Base-by-base conservation (phyloP, 768 basidiomycete species). In the Russula sp. region DNA sequence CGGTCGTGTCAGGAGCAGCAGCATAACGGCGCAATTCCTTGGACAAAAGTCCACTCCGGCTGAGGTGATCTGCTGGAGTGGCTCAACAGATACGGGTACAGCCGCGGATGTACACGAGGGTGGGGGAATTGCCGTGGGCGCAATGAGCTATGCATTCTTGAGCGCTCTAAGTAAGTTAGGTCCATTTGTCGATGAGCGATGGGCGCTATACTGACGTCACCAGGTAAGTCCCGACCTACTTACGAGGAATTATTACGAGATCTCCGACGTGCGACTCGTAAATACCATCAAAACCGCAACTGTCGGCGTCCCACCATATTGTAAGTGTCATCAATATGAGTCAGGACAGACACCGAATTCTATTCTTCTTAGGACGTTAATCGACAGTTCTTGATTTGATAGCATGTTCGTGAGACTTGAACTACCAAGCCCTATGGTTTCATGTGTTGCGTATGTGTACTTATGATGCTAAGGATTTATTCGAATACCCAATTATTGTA, bases 21-120 rank as follows among this genome's bases (percentile, higher is more conserved):
- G 49, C 11, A 24, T 69, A 30, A 38, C 57, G 36, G 42, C 22
- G 30, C 32, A 34, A 40, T 67, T 62, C 5, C n/a, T 32, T 20
- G 24, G 34, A 10, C 53, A 49, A 48, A 69, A 62, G 40, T n/a
- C 57, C 11, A 48, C 61, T n/a, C 68, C 68, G 20, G 68, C 62
- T 10, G 68, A 69, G 4, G 68, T 69, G 40, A 61, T 69, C 9
- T 69, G 68, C 36, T 69, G 68, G 68, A 69, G 68, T n/a, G 68
- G 68, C 28, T 57, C 61, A 30, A 44, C 58, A 13, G 68, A 69
- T 62, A 32, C 67, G 20, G 62, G 61, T 32, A 62, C 59, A n/a
- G 32, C 66, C 10, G 49, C 52, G 8, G 68, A 64, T 44, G 49
- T 58, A 38, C 40, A 53, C 0, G 55, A 42, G 22, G 63, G 38